Conservation (phyloP, 2,329 filamentous ascomycete species). For the Pseudocercospora cruenta region DNA sequence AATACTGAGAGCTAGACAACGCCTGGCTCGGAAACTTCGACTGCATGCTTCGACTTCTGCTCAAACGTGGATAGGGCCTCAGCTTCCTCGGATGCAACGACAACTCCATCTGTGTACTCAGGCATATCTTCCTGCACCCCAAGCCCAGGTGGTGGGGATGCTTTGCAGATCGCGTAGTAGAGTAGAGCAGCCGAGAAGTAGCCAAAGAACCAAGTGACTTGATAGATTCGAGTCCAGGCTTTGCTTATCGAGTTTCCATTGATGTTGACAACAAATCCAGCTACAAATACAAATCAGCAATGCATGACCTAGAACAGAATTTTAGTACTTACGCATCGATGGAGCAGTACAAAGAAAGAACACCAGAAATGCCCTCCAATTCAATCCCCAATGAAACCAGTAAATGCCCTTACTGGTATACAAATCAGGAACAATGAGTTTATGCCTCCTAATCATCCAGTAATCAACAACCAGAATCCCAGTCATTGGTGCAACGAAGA, state of each 20-base stretch:
- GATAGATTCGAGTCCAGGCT: conserved; percentile 11
- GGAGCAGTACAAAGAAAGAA: neutral
- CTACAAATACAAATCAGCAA: neutral
- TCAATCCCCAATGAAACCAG: conserved; percentile 33
- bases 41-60: neutral
- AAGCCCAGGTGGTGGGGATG: conserved; percentile 6
- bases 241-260: neutral
- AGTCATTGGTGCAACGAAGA: conserved; percentile 35
- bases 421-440: conserved; percentile 35
- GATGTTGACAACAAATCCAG: conserved; percentile 6
- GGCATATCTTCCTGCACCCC: conserved; percentile 9
- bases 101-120: neutral
- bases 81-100: neutral
- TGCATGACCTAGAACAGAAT: neutral
- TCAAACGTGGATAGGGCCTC: neutral
- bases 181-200: conserved; percentile 7
- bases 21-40: neutral
- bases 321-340: neutral
- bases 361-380: conserved; percentile 27
- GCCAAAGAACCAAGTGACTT: conserved; percentile 15
- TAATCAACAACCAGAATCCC: conserved; percentile 34
- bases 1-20: neutral
- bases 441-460: conserved; percentile 30
- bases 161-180: neutral
- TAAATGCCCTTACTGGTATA: conserved; percentile 31